phyloP scores from a whole-genome alignment of 768 basidiomycete genomes.

The Kwoniella pini region DNA sequence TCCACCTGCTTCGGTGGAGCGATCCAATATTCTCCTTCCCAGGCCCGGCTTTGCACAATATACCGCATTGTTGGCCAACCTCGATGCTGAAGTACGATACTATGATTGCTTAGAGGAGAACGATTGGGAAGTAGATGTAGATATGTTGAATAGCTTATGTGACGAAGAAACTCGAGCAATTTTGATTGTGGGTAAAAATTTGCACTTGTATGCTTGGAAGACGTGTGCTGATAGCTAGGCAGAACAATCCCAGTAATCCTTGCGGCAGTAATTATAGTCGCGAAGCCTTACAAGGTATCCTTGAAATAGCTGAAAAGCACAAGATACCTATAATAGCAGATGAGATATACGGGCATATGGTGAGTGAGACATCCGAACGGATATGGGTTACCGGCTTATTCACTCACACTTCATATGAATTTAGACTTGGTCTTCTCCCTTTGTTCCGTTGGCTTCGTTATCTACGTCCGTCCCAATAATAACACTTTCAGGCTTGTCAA shows the following conservation, averaged over 20 bases:
- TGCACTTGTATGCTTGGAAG: not conserved
- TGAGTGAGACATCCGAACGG: slow-evolving; percentile 18
- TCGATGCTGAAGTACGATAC: slow-evolving; percentile 50
- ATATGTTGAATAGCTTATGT: slow-evolving; percentile 45
- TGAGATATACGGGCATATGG: slow-evolving; percentile 52
- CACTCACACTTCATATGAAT: not conserved
- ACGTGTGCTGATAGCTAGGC: not conserved
- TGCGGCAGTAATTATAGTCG: slow-evolving; percentile 54
- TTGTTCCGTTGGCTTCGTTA: slow-evolving; percentile 52
- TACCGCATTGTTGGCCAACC: slow-evolving; percentile 44
- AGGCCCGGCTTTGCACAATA: slow-evolving; percentile 55
- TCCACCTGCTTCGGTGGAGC: slow-evolving; percentile 35
- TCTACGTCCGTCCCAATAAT: slow-evolving; percentile 49
- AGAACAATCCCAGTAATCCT: slow-evolving; percentile 56
- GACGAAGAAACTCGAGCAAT: slow-evolving; percentile 54
- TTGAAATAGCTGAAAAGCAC: slow-evolving; percentile 45
- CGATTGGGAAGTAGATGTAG: slow-evolving; percentile 54
- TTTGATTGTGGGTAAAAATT: slow-evolving; percentile 47
- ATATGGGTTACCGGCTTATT: not conserved
- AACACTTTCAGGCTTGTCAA: slow-evolving; percentile 55
- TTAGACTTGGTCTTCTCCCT: slow-evolving; percentile 49
- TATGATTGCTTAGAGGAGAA: slow-evolving; percentile 53
- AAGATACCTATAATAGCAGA: slow-evolving; percentile 54
- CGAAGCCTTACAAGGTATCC: slow-evolving; percentile 45
- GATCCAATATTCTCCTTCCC: slow-evolving; percentile 53